Percentiles rank a stretch among this genome's conserved stretches.
Evolutionary conservation across 306 rosid species (phyloP).

Genomic region (Echinosophora koreensis): DNA sequence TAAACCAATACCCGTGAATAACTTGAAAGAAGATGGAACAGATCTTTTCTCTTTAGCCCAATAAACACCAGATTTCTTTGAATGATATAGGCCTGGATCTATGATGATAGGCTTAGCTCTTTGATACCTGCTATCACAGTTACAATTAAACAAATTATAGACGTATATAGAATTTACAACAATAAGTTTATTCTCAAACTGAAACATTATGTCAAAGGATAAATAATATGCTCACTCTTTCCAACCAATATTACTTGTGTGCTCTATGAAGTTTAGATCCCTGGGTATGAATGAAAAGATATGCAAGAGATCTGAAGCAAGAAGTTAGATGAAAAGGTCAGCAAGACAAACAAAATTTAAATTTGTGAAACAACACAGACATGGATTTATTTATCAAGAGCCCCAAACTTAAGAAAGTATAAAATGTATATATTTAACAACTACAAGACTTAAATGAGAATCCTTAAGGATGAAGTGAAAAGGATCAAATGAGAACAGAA

Average conservation of each 20-base stretch:
- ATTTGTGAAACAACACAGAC: slow-evolving; percentile 19
- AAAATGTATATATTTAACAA: slow-evolving; percentile 25
- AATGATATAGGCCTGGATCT: slow-evolving; percentile 89
- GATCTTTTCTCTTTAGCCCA: slow-evolving; percentile 95
- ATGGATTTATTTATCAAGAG: slow-evolving; percentile 2
- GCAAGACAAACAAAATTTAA: slow-evolving; percentile 34
- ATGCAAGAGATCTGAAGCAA: slow-evolving; percentile 80
- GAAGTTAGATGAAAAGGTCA: slow-evolving; percentile 43
- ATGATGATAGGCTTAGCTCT: slow-evolving; percentile 85
- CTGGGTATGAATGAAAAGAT: slow-evolving; percentile 87
- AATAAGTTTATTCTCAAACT: slow-evolving; percentile 12
- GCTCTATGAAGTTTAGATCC: slow-evolving; percentile 87
- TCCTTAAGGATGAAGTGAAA: not conserved
- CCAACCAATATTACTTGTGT: slow-evolving; percentile 91
- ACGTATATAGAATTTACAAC: slow-evolving; percentile 10
- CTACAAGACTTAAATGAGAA: not conserved
- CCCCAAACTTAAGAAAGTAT: slow-evolving; percentile 11
- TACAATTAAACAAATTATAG: slow-evolving; percentile 33
- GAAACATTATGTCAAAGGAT: slow-evolving; percentile 31
- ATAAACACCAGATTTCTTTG: slow-evolving; percentile 83
- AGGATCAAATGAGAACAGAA: slow-evolving; percentile 13
- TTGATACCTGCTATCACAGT: slow-evolving; percentile 59
- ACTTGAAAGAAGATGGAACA: slow-evolving; percentile 85
- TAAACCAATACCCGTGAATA: slow-evolving; percentile 71
- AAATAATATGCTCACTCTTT: slow-evolving; percentile 75